Conservation (phyloP, 2,329 filamentous ascomycete genomes). For the Aspergillus sp. region DNA sequence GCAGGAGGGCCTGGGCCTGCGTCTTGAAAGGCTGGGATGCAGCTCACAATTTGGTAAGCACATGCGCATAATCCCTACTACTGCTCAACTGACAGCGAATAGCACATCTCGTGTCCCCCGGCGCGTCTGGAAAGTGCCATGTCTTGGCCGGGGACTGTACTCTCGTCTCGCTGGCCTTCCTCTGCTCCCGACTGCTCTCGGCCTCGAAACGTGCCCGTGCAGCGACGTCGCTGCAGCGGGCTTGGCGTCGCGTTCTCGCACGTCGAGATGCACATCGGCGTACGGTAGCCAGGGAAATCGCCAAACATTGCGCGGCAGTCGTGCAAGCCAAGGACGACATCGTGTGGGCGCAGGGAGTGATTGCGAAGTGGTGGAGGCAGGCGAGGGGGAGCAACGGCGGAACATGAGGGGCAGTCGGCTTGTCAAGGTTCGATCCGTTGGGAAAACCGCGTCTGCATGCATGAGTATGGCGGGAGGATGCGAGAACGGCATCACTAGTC, state of each 20-base stretch:
- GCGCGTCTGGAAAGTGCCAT: conserved; percentile 17
- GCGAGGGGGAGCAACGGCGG: conserved; percentile 11
- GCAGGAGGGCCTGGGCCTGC: conserved; percentile 18
- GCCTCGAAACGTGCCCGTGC: conserved; percentile 42
- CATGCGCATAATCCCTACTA: no score
- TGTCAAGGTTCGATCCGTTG: no score
- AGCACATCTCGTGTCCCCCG: conserved; percentile 38
- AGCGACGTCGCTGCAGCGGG: conserved; percentile 43
- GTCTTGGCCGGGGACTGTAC: conserved; percentile 49
- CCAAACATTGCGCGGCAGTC: conserved; percentile 36
- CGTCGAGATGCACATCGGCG: conserved; percentile 12
- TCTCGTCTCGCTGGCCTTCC: conserved; percentile 48
- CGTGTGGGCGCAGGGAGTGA: conserved; percentile 28
- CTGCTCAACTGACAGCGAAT: no score
- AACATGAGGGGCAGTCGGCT: conserved; percentile 1
- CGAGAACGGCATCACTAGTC: no score
- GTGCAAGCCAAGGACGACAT: conserved; percentile 37
- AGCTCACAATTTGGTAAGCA: conserved; percentile 34
- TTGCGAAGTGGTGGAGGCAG: conserved; percentile 26
- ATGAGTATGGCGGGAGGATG: no score
- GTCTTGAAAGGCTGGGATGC: conserved; percentile 32
- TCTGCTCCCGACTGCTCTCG: conserved; percentile 49
- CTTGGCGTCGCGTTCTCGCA: conserved; percentile 34
- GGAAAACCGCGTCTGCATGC: no score
- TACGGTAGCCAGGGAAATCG: conserved; percentile 16